Evolutionary conservation across 2,329 filamentous ascomycete species (phyloP).

Genomic region (Colletotrichum coccodes): DNA sequence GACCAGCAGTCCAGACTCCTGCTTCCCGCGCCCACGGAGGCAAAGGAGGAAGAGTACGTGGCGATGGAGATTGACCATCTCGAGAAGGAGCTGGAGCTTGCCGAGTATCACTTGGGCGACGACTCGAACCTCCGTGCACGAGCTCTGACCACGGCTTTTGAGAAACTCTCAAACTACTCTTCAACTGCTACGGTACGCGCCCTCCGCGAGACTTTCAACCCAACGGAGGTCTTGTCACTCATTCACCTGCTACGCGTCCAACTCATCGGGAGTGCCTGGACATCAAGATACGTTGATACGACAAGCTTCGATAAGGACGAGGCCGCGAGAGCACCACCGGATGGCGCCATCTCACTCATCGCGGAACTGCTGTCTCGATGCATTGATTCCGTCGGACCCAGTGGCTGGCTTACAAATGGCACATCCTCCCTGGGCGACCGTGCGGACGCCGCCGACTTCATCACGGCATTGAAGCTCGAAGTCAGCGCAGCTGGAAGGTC

Average conservation of each 20-base stretch:
- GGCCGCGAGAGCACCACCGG: slow-evolving; percentile 60
- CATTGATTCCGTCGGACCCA: slow-evolving; percentile 78
- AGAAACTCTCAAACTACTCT: slow-evolving; percentile 75
- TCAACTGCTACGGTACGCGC: slow-evolving; percentile 67
- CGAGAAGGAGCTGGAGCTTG: slow-evolving; percentile 73
- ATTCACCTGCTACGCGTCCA: slow-evolving; percentile 79
- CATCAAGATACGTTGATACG: slow-evolving; percentile 73
- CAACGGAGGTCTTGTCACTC: slow-evolving; percentile 76
- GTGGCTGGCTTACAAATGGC: slow-evolving; percentile 78
- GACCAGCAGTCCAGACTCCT: slow-evolving; percentile 49
- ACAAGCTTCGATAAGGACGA: slow-evolving; percentile 56
- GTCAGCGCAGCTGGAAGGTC: slow-evolving; percentile 78
- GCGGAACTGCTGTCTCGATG: slow-evolving; percentile 78
- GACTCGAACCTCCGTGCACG: slow-evolving; percentile 71
- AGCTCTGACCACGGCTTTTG: slow-evolving; percentile 74
- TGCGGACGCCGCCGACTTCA: slow-evolving; percentile 69
- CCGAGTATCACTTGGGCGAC: slow-evolving; percentile 73
- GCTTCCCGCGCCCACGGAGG: slow-evolving; percentile 31
- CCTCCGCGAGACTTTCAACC: slow-evolving; percentile 71
- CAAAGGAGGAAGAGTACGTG: slow-evolving; percentile 45
- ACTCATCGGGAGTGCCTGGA: slow-evolving; percentile 81
- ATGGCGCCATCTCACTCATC: slow-evolving; percentile 77
- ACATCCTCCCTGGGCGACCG: slow-evolving; percentile 54
- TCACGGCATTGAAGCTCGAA: slow-evolving; percentile 74
- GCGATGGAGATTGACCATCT: slow-evolving; percentile 68